Conservation (phyloP, 2,329 filamentous ascomycete species). For the Ophiocordyceps camponoti-rufipedis region DNA sequence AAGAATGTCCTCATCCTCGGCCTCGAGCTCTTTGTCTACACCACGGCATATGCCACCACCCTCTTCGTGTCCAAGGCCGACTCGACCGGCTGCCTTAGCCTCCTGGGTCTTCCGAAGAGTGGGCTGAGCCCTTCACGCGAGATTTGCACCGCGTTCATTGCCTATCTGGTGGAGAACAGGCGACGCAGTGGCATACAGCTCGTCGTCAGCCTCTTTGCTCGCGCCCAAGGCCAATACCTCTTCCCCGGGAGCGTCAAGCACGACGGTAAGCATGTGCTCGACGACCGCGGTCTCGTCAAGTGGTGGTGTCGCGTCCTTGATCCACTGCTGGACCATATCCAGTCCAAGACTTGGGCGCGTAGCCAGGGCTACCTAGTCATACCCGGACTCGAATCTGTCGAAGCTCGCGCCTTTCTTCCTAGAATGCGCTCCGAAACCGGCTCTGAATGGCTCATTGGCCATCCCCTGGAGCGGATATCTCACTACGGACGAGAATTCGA, state of each 20-base stretch:
- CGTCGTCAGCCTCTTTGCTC: constrained; percentile 77
- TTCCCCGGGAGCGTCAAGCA: constrained; percentile 88
- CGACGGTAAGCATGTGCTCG: constrained; percentile 69
- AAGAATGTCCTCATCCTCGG: constrained; percentile 56
- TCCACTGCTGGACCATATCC: constrained; percentile 42
- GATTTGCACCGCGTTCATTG: constrained; percentile 57
- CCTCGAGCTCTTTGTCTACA: constrained; percentile 77
- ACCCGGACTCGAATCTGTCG: constrained; percentile 67
- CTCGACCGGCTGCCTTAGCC: constrained; percentile 71
- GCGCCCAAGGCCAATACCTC: constrained; percentile 82
- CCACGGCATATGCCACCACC: constrained; percentile 61
- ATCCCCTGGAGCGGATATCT: constrained; percentile 48
- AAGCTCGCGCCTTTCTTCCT: constrained; percentile 66
- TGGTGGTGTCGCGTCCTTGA: constrained; percentile 93
- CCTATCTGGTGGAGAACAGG: constrained; percentile 51
- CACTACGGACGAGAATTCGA: constrained; percentile 40
- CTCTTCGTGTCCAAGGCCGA: constrained; percentile 95
- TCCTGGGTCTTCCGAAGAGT: constrained; percentile 43
- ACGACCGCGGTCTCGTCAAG: constrained; percentile 74
- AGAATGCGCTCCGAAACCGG: constrained; percentile 17
- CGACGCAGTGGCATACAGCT: constrained; percentile 47
- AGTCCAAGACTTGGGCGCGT: constrained; percentile 9
- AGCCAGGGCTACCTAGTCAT: constrained; percentile 72
- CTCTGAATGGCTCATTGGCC: constrained; percentile 48
- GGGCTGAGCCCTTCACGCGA: constrained; percentile 55